Conservation (phyloP, 345 rosid genomes). For the Atalantia buxifolia region DNA sequence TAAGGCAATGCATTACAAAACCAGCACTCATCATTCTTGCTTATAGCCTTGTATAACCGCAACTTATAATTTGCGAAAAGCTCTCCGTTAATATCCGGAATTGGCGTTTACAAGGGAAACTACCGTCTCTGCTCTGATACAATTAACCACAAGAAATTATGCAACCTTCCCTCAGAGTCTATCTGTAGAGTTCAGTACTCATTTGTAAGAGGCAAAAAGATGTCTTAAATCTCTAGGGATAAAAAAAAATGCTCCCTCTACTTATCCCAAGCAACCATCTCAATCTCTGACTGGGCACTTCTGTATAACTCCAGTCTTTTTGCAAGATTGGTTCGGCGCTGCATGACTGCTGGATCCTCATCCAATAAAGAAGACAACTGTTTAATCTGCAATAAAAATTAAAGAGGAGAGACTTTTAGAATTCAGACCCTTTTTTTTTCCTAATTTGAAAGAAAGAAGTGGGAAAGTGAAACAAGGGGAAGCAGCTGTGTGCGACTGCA, state of each 20-base stretch:
- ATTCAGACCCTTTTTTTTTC: not conserved
- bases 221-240: not conserved
- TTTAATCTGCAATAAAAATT: constrained; percentile 39
- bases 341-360: constrained; percentile 87
- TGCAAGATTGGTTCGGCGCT: constrained; percentile 60
- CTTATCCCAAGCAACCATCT: constrained; percentile 89
- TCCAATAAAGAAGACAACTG: constrained; percentile 60
- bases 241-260: constrained; percentile 26
- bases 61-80: not conserved
- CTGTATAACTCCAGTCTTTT: constrained; percentile 87
- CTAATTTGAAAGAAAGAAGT: not conserved
- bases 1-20: too few species aligned
- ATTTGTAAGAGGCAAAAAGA: not conserved
- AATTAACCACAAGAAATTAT: not conserved
- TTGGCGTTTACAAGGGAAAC: not conserved
- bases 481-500: not conserved
- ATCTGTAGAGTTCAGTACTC: not conserved
- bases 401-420: not conserved
- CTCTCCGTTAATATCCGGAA: not conserved
- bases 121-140: not conserved
- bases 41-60: too few species aligned
- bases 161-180: not conserved
- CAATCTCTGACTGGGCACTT: constrained; percentile 86
- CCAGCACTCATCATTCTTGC: too few species aligned
- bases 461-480: not conserved